These are phyloP conservation scores for Nakazawaea pomicola DNA, from an alignment of 805 yeast species.

Conservation along the genomic window DNA sequence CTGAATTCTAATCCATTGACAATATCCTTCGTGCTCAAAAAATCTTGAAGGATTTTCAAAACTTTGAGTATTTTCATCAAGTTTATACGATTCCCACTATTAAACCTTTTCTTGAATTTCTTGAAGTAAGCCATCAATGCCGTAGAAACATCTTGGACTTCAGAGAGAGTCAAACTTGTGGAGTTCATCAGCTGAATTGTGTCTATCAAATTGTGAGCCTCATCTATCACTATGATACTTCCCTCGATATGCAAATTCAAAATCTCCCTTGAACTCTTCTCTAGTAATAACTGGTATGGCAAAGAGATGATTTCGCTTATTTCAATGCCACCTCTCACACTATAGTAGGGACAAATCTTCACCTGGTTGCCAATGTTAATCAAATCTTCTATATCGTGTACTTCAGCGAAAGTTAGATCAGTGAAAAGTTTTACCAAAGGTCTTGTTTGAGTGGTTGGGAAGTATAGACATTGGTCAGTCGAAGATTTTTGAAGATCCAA, in stretches of 20 bases:
- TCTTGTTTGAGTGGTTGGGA: conserved; percentile 30
- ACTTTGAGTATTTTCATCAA: conserved; percentile 59
- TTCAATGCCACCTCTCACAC: conserved; percentile 51
- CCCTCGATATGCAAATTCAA: conserved; percentile 55
- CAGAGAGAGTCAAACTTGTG: conserved; percentile 43
- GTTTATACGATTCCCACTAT: conserved; percentile 66
- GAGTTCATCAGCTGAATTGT: conserved; percentile 70
- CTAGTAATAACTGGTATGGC: conserved; percentile 78
- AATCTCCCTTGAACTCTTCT: conserved; percentile 52
- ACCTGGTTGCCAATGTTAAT: conserved; percentile 51
- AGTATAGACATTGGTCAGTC: conserved; percentile 34
- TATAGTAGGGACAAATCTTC: conserved; percentile 78
- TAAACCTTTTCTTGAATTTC: conserved; percentile 61
- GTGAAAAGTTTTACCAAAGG: conserved; percentile 37
- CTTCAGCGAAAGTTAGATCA: conserved; percentile 48
- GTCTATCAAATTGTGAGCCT: conserved; percentile 86
- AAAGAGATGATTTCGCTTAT: conserved; percentile 72
- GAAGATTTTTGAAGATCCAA: conserved; percentile 40
- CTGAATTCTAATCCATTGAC: conserved; percentile 51
- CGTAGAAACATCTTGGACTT: conserved; percentile 37
- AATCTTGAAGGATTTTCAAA: conserved; percentile 45
- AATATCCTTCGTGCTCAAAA: conserved; percentile 31
- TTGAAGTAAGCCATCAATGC: conserved; percentile 51
- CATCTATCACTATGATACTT: conserved; percentile 78
- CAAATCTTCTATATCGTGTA: conserved; percentile 80